Evolutionary conservation across 2,329 filamentous ascomycete genomes (phyloP), one percentile per base, ranked within the genome.

Genomic region (Colletotrichum spaethianum): DNA sequence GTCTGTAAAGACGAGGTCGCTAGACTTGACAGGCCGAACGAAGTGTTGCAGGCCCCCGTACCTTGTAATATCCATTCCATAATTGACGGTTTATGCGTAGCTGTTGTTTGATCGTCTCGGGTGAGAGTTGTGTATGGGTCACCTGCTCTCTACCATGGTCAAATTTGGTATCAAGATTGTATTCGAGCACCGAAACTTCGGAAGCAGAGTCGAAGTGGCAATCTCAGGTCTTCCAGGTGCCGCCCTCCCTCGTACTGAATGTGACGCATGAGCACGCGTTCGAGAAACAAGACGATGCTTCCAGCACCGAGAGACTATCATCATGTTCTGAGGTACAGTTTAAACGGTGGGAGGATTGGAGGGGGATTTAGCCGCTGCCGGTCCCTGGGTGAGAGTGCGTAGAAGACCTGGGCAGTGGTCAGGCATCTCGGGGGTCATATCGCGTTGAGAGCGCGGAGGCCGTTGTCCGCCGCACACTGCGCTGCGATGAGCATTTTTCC

Each of bases 1-100:
- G 75, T 91, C 89, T 57, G 87, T 86, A 20, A 91, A 81, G 36
- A 91, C 82, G 40, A 91, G 86, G 77, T 92, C 85, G 69, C 90
- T 86, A 1, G 88, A 81, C 0, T 82, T 82, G 77, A 92, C 92
- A 1, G 88, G 89, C 73, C 84, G 82, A 0, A 84, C 83, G 62
- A 86, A 83, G 75, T 87, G 86, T 20, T 80, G 76, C 9, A 84
- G 83, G 73, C 81, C 83, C 62, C 84, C 80, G 75, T 88, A 88
- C 53, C 87, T 87, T 2, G 84, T 85, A 66, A 90, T 83, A 31
- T 85, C 82, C 69, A 86, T 85, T 64, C 81, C 83, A 59, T 83
- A 73, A 66, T 87, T 79, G 78, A 76, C 84, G 67, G 74, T 78
- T 18, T 83, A 85, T 48, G 77, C 81, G 23, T 84, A 74, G n/a